Evolutionary conservation across 1,139 yeast species (phyloP), one percentile per base, ranked within the genome.

Genomic region (Saccharomyces pastorianus): DNA sequence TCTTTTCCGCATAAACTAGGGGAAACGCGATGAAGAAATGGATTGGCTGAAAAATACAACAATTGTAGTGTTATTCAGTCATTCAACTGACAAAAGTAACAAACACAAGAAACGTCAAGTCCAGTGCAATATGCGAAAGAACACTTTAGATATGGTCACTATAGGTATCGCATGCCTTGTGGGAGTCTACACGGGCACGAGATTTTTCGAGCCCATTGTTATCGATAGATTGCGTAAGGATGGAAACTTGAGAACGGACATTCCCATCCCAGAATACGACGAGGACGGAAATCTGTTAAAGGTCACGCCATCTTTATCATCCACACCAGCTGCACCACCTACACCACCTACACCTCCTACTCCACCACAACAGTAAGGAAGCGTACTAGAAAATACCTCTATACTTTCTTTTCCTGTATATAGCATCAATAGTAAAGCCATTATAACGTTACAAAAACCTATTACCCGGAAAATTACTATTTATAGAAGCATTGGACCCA

Each of bases 201-300:
- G 78, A 64, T 86, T 86, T 70, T 86, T 88, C 76, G 84, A 83
- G 61, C 95, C 95, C 1, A 68, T 86, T 32, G 77, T 86, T 4
- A 76, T 86, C 38, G 93, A 85, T 55, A 86, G 80, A 61, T 74
- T 88, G 56, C 76, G 78, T 60, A 79, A 82, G 63, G 91, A 86
- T 63, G 88, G 89, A 2, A 78, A 79, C 55, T 74, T 88, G 54
- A 76, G 90, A 61, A 66, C 70, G 4, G 90, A 84, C 61, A 76
- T 84, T 32, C 73, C 73, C 17, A 71, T 83, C 27, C 83, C 82
- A 0, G 74, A 78, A 51, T 73, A 72, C 53, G 78, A 75, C 56
- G 71, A 66, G 4, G 72, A 75, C 9, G 78, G 78, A n/a, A 50
- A 44, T 6, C 11, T 50, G 8, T 6, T 44, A 11, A 13, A 11